Base-by-base conservation (phyloP, 2,329 filamentous ascomycete species). In the Ramichloridium luteum region DNA sequence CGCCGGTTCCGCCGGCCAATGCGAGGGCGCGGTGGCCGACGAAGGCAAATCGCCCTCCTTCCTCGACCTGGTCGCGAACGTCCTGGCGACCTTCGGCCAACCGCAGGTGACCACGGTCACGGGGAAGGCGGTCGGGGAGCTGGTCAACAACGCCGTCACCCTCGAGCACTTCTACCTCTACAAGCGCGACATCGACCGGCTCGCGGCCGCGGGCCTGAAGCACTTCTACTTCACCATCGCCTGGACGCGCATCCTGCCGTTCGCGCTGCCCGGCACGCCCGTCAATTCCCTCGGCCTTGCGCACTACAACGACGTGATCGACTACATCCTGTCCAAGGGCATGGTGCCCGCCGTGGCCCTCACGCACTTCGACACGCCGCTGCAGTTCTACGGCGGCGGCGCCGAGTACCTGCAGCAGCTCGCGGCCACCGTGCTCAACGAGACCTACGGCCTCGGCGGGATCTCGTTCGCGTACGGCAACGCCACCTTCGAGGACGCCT, bases 181-280 rank as follows among this genome's bases (percentile, higher is more conserved):
- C 37, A 38, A 44, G 37, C 39, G 44, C 22, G 36, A 40, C 20
- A 43, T 43, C 16, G 40, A 38, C 14, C 30, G 55, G 54, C 16
- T 68, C 59, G 47, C 63, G 4, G 53, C 55, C 2, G 37, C 58
- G 6, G 55, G 55, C 4, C 40, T 57, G 3, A 49, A 49, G 8
- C 43, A 48, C 5, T 58, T 54, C 33, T 53, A 48, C 13, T 67
- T 68, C 47, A 59, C 56, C 2, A 60, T 68, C 26, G 53, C 63
- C 0, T 69, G 64, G 65, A 51, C 58, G 1, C 56, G 65, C 1
- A 62, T 68, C 30, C 48, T 68, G 9, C 65, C 65, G 0, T 68
- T 68, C 32, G n/a, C 20, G 8, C n/a, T 23, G 8, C 20, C 20
- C 8, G 62, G 58, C 3, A 54, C 54, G 1, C 60, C 61, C 0